Evolutionary conservation across 768 basidiomycete genomes (phyloP), one percentile per base, ranked within the genome.

Genomic region (Tricholoma hemisulphureum): DNA sequence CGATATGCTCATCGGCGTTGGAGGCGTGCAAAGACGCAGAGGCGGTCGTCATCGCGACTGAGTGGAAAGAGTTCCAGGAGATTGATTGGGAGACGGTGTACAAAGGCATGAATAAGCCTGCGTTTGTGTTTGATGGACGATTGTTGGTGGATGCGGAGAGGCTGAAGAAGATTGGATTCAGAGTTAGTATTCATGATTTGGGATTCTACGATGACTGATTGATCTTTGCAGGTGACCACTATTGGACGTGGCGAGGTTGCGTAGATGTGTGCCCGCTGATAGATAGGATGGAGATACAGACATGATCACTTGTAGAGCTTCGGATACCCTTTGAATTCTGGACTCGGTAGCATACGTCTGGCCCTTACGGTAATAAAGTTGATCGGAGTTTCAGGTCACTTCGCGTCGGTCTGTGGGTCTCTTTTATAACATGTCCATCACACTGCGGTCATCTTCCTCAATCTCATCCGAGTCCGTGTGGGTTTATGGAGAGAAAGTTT

Each of bases 61-160:
- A 96, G 75, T 97, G 95, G 96, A 92, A 89, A 72, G 95, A 98
- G 75, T 99, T 99, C 84, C 83, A 83, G 68, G 83, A 88, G 35
- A 90, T 99, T 62, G 87, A 95, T 75, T 99, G 97, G 97, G 71
- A 83, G 65, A 76, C 77, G 32, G 89, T 98, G 39, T 97, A 98
- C 76, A 72, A 77, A 51, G 75, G 80, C 67, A 98, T 98, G 93
- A 91, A 89, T 68, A 97, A 98, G 80, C 97, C 97, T n/a, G 96
- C 97, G 4, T 98, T 97, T 69, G 82, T 99, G 62, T 98, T 98
- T 67, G 96, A 98, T 69, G 95, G 95, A 4, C 84, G 95, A 29
- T 77, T 97, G 60, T 81, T 98, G 67, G 81, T 98, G 43, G 91
- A 98, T 68, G 85, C 84, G 9, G 85, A 86, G 51, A 83, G 84